A percentile compares a stretch with the other conserved stretches of the same genome.
Conservation (phyloP, 345 rosid genomes). For the Syzygium grande region DNA sequence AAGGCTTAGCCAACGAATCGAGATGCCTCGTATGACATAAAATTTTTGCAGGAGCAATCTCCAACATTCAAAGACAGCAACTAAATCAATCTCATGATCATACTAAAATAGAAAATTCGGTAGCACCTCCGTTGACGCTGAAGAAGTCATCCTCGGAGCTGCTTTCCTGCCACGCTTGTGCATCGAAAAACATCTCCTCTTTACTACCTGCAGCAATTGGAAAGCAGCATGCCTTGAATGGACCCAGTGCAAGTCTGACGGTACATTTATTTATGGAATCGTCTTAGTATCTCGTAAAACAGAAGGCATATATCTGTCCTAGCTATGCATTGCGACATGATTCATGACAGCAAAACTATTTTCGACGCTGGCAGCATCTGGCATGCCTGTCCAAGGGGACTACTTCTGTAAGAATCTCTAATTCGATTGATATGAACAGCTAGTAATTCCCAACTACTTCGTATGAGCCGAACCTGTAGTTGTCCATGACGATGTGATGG, state of each 20-base stretch:
- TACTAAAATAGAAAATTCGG: not conserved
- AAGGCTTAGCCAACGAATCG: not conserved
- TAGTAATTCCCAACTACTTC: not conserved
- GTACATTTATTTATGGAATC: not conserved
- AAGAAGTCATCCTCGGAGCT: slow-evolving; percentile 23
- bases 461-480: not conserved
- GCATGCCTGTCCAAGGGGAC: not conserved
- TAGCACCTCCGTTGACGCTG: not conserved
- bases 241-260: not conserved
- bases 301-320: not conserved
- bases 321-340: not conserved
- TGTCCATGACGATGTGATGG: not conserved
- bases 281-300: not conserved
- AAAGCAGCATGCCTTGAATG: not conserved
- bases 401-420: not conserved
- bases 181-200: slow-evolving; percentile 2
- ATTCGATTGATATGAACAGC: not conserved
- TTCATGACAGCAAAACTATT: not conserved
- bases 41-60: not conserved
- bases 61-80: not conserved
- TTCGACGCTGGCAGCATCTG: not conserved
- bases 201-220: slow-evolving; percentile 7
- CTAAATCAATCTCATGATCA: not conserved
- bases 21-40: not conserved
- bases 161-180: not conserved